Percentiles rank a stretch among this genome's conserved stretches.
Conservation (phyloP, 1,284 basidiomycete species). For the Sporisorium scitamineum region DNA sequence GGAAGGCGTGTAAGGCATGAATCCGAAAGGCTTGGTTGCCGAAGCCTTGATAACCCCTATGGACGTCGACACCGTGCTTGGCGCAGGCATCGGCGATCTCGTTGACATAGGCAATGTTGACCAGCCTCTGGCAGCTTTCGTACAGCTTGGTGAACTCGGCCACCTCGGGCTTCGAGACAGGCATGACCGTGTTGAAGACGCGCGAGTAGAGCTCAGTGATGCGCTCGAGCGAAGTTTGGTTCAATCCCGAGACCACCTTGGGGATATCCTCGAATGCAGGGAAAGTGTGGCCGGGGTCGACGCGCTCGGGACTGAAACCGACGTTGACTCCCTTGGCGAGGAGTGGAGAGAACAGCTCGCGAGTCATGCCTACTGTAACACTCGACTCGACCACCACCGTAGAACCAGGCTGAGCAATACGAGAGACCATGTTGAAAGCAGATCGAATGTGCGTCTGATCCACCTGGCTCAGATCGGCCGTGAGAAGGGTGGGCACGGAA, state of each 20-base stretch:
- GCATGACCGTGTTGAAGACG: conserved; percentile 35
- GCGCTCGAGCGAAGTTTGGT: conserved; percentile 23
- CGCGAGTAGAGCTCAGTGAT: conserved; percentile 32
- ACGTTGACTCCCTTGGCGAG: conserved; percentile 28
- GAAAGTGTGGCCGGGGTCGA: conserved; percentile 38
- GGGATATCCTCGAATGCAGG: conserved; percentile 40
- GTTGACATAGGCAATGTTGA: conserved; percentile 51
- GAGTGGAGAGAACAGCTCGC: conserved; percentile 30
- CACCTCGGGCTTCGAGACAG: conserved; percentile 29
- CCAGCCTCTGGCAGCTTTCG: conserved; percentile 40
- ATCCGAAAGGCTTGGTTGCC: conserved; percentile 42
- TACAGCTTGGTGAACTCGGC: conserved; percentile 45
- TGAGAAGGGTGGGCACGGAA: conserved; percentile 41
- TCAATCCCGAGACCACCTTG: conserved; percentile 38
- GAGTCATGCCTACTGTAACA: conserved; percentile 42
- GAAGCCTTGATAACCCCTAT: conserved; percentile 36
- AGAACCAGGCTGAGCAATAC: conserved; percentile 27
- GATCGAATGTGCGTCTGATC: conserved; percentile 35
- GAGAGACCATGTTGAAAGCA: conserved; percentile 30
- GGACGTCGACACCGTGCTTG: conserved; percentile 32
- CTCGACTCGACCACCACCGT: conserved; percentile 41
- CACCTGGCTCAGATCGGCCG: conserved; percentile 17
- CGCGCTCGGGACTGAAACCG: conserved; percentile 39
- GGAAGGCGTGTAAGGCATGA: conserved; percentile 34
- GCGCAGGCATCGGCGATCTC: conserved; percentile 44